Base-by-base conservation (phyloP, 2,329 filamentous ascomycete species). In the Microdochium paspali region DNA sequence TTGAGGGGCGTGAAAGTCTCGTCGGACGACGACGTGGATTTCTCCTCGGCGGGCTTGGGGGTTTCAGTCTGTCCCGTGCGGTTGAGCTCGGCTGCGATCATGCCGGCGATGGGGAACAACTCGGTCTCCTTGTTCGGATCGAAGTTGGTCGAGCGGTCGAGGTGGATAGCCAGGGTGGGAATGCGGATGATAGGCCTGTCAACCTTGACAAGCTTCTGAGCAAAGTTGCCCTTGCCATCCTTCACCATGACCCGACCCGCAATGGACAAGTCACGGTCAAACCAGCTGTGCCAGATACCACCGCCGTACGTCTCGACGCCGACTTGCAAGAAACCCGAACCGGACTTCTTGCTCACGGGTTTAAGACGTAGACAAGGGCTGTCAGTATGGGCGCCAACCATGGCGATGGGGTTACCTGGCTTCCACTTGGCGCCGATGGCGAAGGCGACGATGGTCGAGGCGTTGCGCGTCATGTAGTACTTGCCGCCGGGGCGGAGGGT, bases 251-350 rank as follows among this genome's bases (percentile, higher is more conserved):
- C 87, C 50, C 93, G 79, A 9, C 93, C 93, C 26, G 93, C 93
- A 47, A 97, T 82, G 57, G 87, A 86, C 52, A 98, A 72, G 64
- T 98, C 93, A 45, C 93, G 84, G 66, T 98, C 93, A 62, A 98
- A 98, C 93, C 86, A 98, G 44, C 88, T 95, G 67, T 96, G 90
- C 91, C 91, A 97, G 60, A 97, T 84, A 48, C 93, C 93, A 51
- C 93, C 93, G 46, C 93, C 93, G 61, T 98, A 98, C 2, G 89
- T 91, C 73, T 98, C 93, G 46, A 96, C 91, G 46, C 90, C 93
- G 49, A 98, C 84, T 68, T 98, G 93, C 53, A 96, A 69, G 66
- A 93, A 98, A 12, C 91, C 91, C 54, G 87, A 85, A 48, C 79
- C 82, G 60, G 80, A 78, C 70, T 91, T 93, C 70, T 91, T 95